Conservation (phyloP, 257 asterid species). For the Lavandula angustifolia region DNA sequence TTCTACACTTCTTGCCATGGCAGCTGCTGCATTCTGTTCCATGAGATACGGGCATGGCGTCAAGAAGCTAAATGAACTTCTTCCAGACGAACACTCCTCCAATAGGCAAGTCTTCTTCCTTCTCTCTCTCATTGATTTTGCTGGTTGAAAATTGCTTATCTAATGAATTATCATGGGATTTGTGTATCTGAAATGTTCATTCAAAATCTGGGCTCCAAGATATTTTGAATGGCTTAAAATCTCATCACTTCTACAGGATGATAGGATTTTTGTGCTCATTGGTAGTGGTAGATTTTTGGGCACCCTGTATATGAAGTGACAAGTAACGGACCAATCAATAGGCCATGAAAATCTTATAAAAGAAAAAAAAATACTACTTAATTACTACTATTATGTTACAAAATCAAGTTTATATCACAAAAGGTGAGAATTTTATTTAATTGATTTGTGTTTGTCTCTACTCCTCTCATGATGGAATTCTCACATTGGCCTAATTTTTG, state of each 20-base stretch:
- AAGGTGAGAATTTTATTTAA: background rate
- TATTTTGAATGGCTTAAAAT: background rate
- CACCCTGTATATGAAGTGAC: background rate
- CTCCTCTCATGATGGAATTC: background rate
- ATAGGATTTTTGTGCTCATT: background rate
- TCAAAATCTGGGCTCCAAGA: conserved; percentile 1
- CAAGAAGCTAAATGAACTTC: conserved; percentile 29
- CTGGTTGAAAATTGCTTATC: background rate
- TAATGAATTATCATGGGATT: background rate
- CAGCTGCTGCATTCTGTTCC: conserved; percentile 45
- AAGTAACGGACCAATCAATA: background rate
- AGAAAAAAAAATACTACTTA: background rate
- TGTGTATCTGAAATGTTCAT: background rate
- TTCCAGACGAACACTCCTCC: conserved; percentile 18
- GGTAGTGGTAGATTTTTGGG: background rate
- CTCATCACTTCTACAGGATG: conserved; percentile 3
- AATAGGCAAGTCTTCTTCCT: conserved; percentile 40
- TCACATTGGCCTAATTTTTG: background rate
- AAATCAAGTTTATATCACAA: background rate
- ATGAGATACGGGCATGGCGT: conserved; percentile 39
- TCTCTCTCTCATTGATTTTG: background rate
- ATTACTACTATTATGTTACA: background rate
- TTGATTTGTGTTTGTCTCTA: background rate
- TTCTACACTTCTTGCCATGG: conserved; percentile 34
- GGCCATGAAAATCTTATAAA: background rate